phyloP scores from a whole-genome alignment of 352 stramenopile species.

The Pythium periplocum region DNA sequence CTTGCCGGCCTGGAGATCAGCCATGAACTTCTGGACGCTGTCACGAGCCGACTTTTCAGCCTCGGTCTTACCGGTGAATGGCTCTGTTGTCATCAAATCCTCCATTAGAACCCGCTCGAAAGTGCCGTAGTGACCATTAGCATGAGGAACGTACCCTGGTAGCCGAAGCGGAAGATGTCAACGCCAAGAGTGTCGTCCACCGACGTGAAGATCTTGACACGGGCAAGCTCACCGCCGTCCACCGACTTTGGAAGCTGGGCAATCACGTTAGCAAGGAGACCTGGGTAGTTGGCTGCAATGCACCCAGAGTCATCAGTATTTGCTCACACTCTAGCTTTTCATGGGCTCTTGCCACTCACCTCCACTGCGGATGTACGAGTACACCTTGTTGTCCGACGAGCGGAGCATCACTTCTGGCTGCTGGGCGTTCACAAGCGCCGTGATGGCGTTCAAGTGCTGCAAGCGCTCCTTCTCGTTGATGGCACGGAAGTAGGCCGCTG shows the following conservation, averaged over 20 bases:
- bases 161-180: conserved; percentile 83
- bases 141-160: conserved; percentile 27
- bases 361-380: conserved; percentile 80
- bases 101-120: too few species aligned
- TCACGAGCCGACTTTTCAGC: conserved; percentile 52
- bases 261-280: conserved; percentile 64
- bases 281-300: conserved; percentile 51
- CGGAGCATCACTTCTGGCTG: conserved; percentile 80
- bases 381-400: conserved; percentile 68
- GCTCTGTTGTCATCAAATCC: conserved; percentile 17
- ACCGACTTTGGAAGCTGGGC: conserved; percentile 62
- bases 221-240: conserved; percentile 54
- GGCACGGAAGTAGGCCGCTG: conserved; percentile 85
- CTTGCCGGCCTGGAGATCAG: conserved; percentile 73
- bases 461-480: conserved; percentile 79
- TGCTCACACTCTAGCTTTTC: too few species aligned
- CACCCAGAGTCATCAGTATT: too few species aligned
- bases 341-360: conserved; percentile 5
- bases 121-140: too few species aligned
- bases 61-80: conserved; percentile 52
- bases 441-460: conserved; percentile 87
- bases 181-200: conserved; percentile 79
- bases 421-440: conserved; percentile 62
- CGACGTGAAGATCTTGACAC: conserved; percentile 90
- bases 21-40: conserved; percentile 60